A percentile compares a stretch with the other conserved stretches of the same genome.
phyloP scores from a whole-genome alignment of 2,329 filamentous ascomycete species.

The Davidsoniella australis region DNA sequence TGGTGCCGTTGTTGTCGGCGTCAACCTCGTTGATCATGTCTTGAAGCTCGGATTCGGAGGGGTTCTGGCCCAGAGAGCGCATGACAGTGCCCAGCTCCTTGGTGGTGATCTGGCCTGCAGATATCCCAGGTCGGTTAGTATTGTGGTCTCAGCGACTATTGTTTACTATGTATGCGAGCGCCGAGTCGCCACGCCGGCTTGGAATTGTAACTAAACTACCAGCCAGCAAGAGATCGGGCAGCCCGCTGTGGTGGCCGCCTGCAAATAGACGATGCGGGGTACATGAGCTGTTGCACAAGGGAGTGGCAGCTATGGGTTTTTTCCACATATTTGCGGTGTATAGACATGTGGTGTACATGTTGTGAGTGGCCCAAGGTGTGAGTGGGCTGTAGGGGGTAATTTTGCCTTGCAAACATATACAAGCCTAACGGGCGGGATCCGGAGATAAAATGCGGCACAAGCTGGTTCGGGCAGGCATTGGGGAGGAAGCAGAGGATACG shows the following conservation, averaged over 20 bases:
- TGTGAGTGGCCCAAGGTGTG: no score
- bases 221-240: background rate
- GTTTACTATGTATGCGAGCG: constrained; percentile 15
- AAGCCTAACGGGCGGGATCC: no score
- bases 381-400: no score
- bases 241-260: no score
- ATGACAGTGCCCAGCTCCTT: constrained; percentile 83
- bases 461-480: background rate
- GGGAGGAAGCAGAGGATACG: background rate
- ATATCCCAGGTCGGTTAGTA: constrained; percentile 10
- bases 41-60: constrained; percentile 75
- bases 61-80: constrained; percentile 79
- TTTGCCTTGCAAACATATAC: no score
- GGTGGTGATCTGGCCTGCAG: constrained; percentile 69
- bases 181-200: background rate
- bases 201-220: constrained; percentile 1
- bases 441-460: no score
- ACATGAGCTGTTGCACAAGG: constrained; percentile 2
- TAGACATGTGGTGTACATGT: background rate
- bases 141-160: background rate
- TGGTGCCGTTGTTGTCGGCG: constrained; percentile 82
- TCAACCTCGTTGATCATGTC: constrained; percentile 94
- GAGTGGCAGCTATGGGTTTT: no score
- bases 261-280: constrained; percentile 9
- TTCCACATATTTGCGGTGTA: background rate